phyloP scores from a whole-genome alignment of 2,329 filamentous ascomycete species.

The Aspergillus hiratsukae region DNA sequence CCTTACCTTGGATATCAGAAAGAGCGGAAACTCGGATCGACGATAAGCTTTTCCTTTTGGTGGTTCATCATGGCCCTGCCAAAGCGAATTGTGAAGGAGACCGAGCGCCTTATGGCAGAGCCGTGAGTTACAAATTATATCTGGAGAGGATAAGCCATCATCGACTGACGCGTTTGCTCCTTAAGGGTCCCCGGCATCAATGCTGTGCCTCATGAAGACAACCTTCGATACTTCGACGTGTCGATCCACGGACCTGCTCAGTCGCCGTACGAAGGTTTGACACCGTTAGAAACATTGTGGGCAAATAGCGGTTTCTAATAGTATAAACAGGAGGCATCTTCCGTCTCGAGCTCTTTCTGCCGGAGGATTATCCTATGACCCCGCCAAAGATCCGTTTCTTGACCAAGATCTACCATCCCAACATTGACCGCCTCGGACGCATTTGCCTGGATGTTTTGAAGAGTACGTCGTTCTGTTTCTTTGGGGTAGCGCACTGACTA shows the following conservation, averaged over 20 bases:
- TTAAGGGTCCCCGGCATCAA: slow-evolving; percentile 89
- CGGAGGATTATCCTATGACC: slow-evolving; percentile 98
- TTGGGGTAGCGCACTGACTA: slow-evolving; percentile 8
- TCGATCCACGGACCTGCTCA: slow-evolving; percentile 88
- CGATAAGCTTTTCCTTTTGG: slow-evolving; percentile 18
- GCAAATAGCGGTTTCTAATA: slow-evolving; percentile 1
- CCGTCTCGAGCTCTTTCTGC: slow-evolving; percentile 94
- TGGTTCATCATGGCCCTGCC: slow-evolving; percentile 62
- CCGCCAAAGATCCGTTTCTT: slow-evolving; percentile 97
- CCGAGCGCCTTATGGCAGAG: slow-evolving; percentile 91
- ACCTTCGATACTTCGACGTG: slow-evolving; percentile 96
- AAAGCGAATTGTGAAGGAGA: slow-evolving; percentile 98
- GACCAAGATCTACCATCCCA: slow-evolving; percentile 98
- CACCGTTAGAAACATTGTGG: not conserved
- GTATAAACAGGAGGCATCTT: slow-evolving; percentile 67
- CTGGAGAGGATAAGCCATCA: not conserved
- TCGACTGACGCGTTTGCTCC: slow-evolving; percentile 4
- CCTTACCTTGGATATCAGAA: slow-evolving; percentile 6
- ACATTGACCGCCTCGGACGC: slow-evolving; percentile 94
- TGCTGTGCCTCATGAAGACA: slow-evolving; percentile 92
- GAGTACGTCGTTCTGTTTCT: slow-evolving; percentile 56
- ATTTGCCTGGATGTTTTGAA: slow-evolving; percentile 98
- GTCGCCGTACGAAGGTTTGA: slow-evolving; percentile 86
- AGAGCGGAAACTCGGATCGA: slow-evolving; percentile 9
- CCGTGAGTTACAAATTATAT: slow-evolving; percentile 59